Conservation (phyloP, 176 grass and related monocot species). For the Avena eriantha region DNA sequence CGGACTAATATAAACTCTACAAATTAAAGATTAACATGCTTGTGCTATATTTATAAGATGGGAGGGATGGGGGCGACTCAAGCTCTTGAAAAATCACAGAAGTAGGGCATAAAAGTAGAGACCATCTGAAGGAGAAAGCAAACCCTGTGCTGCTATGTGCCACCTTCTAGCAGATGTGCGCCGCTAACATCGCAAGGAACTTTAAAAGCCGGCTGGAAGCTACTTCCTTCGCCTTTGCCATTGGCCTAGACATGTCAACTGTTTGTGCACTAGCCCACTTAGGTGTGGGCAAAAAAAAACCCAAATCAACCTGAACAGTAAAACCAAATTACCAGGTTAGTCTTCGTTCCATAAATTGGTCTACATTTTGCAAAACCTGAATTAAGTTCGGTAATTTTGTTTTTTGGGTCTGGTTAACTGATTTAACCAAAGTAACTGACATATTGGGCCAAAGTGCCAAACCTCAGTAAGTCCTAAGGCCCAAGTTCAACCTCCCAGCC, state of each 20-base stretch:
- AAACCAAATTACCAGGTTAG: neutral
- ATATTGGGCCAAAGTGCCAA: neutral
- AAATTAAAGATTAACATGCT: neutral
- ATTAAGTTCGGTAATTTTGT: neutral
- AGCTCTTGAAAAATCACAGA: neutral
- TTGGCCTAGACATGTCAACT: neutral
- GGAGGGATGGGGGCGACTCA: neutral
- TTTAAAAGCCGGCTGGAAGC: slow-evolving; percentile 3
- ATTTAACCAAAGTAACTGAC: neutral
- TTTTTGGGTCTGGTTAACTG: neutral
- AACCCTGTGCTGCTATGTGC: neutral
- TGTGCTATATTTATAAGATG: slow-evolving; percentile 16
- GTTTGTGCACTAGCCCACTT: neutral
- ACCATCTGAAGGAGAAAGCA: neutral
- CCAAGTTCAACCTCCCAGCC: neutral
- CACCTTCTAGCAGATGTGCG: neutral
- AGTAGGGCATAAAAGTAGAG: slow-evolving; percentile 1
- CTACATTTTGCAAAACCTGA: neutral
- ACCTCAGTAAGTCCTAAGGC: neutral
- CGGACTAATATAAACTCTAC: neutral
- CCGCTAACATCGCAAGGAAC: neutral
- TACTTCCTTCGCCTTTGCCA: slow-evolving; percentile 3
- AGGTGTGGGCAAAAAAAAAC: neutral
- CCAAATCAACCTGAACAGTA: neutral
- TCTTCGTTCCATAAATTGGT: neutral